Percentiles rank a stretch among this genome's conserved stretches.
These are phyloP conservation scores for Moesziomyces sp. DNA, from an alignment of 1,284 basidiomycete genomes.

Conservation along the genomic window DNA sequence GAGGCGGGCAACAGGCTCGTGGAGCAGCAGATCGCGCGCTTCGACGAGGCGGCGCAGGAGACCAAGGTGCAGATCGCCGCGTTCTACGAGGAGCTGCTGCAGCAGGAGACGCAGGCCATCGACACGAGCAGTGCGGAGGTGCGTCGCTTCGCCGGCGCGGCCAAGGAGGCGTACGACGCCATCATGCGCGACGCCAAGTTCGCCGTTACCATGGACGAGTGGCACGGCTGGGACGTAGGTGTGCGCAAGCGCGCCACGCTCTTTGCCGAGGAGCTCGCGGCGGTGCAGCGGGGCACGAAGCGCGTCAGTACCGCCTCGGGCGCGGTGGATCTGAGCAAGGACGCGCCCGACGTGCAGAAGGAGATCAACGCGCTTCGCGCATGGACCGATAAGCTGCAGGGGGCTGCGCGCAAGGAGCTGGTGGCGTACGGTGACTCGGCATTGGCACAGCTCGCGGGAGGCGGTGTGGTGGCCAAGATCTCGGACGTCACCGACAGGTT, in stretches of 20 bases:
- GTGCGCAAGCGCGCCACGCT: conserved; percentile 45
- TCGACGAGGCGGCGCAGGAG: conserved; percentile 35
- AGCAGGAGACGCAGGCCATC: conserved; percentile 46
- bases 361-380: conserved; percentile 28
- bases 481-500: conserved; percentile 45
- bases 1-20: conserved; percentile 38
- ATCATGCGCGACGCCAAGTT: conserved; percentile 62
- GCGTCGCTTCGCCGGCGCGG: conserved; percentile 46
- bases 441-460: conserved; percentile 41
- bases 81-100: conserved; percentile 39
- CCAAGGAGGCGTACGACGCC: conserved; percentile 48
- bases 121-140: conserved; percentile 53
- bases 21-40: conserved; percentile 45
- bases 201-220: conserved; percentile 57
- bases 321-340: conserved; percentile 36
- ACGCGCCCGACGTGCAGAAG: conserved; percentile 48
- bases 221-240: conserved; percentile 61
- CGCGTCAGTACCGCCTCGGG: conserved; percentile 25
- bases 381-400: conserved; percentile 44
- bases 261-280: conserved; percentile 45
- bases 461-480: conserved; percentile 42
- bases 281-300: conserved; percentile 39
- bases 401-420: conserved; percentile 47
- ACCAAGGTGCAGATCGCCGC: conserved; percentile 47
- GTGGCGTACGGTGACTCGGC: conserved; percentile 36